A percentile compares a stretch with the other conserved stretches of the same genome.
Evolutionary conservation across 495 filamentous ascomycete species (phyloP).

Genomic region (Trichodelitschia bisporula): DNA sequence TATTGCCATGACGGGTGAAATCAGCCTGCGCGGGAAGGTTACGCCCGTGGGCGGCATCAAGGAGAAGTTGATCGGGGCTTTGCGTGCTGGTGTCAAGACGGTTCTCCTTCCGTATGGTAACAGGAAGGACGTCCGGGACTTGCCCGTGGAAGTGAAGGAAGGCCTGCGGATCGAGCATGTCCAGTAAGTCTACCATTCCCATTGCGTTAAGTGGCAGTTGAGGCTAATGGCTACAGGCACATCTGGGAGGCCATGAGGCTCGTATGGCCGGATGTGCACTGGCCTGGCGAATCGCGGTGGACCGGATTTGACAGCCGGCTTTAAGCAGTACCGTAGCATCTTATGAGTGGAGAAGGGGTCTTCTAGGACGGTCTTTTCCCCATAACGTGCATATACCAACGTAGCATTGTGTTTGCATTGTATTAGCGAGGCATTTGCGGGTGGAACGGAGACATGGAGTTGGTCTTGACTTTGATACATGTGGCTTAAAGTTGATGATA

Average conservation of each 20-base stretch:
- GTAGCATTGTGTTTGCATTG: no score
- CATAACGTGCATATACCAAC: no score
- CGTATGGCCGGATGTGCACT: slow-evolving; percentile 66
- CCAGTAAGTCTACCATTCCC: slow-evolving; percentile 27
- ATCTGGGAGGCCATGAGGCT: slow-evolving; percentile 72
- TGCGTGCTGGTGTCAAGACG: slow-evolving; percentile 82
- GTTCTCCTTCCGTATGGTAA: slow-evolving; percentile 77
- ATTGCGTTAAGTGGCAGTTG: background rate
- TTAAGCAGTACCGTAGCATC: no score
- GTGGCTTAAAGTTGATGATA: no score
- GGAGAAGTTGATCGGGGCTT: slow-evolving; percentile 91
- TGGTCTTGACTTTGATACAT: no score
- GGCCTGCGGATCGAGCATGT: slow-evolving; percentile 79
- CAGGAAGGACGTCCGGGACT: slow-evolving; percentile 76
- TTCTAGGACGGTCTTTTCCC: no score
- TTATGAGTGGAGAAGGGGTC: no score
- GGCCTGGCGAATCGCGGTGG: slow-evolving; percentile 43
- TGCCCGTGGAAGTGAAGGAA: slow-evolving; percentile 72
- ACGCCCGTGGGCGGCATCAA: slow-evolving; percentile 89
- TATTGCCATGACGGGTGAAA: slow-evolving; percentile 93
- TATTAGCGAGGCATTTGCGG: no score
- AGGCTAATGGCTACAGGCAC: slow-evolving; percentile 27
- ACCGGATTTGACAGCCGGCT: slow-evolving; percentile 37
- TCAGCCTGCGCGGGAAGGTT: slow-evolving; percentile 69
- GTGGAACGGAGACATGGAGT: no score